A percentile compares a stretch with the other conserved stretches of the same genome.
These are phyloP conservation scores for Globisporangium apiculatum DNA, from an alignment of 352 stramenopile species.

Conservation along the genomic window DNA sequence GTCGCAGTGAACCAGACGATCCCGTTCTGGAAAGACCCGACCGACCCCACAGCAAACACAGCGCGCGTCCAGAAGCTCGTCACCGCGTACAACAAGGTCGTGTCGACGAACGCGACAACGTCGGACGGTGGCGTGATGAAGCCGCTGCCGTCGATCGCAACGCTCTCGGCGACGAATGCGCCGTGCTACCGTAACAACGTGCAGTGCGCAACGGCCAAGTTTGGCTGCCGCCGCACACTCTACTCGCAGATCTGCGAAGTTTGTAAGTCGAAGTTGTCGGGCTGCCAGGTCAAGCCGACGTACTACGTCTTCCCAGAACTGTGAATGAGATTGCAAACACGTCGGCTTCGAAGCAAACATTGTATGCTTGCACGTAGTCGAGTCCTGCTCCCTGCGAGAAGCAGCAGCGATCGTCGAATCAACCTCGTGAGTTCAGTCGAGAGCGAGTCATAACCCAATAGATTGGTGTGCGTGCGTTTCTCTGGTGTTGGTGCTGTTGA, in stretches of 20 bases:
- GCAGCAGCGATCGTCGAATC: too few species aligned
- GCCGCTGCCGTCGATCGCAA: slow-evolving; percentile 25
- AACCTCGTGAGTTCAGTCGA: too few species aligned
- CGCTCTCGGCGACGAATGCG: slow-evolving; percentile 23
- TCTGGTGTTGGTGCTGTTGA: too few species aligned
- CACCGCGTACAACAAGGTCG: slow-evolving; percentile 27
- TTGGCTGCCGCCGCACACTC: slow-evolving; percentile 45
- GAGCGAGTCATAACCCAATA: too few species aligned
- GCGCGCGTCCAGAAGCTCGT: slow-evolving; percentile 37
- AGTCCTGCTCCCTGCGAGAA: too few species aligned
- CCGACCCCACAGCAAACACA: slow-evolving; percentile 18
- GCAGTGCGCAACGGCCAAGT: slow-evolving; percentile 29
- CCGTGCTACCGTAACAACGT: slow-evolving; percentile 46
- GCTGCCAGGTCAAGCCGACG: slow-evolving; percentile 30
- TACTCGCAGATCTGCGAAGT: slow-evolving; percentile 58
- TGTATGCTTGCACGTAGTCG: too few species aligned
- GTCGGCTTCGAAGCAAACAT: too few species aligned
- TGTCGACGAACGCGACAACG: slow-evolving; percentile 21
- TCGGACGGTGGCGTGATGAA: slow-evolving; percentile 39
- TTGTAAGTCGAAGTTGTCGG: slow-evolving; percentile 18
- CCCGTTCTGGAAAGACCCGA: too few species aligned
- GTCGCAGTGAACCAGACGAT: too few species aligned
- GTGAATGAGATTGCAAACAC: not conserved
- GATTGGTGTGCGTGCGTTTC: too few species aligned
- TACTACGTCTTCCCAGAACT: slow-evolving; percentile 6